Evolutionary conservation across 805 yeast genomes (phyloP), one percentile per base, ranked within the genome.

Genomic region (Zygosaccharomyces lentus): DNA sequence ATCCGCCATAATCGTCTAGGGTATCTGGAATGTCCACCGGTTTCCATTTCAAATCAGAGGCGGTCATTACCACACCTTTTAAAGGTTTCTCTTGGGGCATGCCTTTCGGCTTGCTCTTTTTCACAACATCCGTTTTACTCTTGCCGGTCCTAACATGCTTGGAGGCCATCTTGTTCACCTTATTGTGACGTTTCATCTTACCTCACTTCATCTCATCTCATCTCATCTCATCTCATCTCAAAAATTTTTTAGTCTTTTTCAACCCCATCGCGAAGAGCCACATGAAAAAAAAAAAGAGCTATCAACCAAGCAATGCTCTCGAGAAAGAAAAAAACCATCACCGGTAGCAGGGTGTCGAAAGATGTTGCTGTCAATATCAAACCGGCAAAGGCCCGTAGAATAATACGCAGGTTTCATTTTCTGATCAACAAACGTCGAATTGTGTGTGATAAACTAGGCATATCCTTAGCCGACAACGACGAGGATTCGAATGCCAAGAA

Each of bases 1-100:
- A 84, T 0, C 96, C 96, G 53, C 86, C 90, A 59, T 84, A 87
- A 64, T 88, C 96, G 49, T 82, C 96, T 41, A 87, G 66, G 21
- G 87, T 82, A 52, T 87, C 91, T 4, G 95, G 91, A 43, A 90
- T 76, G 2, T 82, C 84, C 6, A 90, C 95, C 2, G 82, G 62
- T 53, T 84, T 85, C 99, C 99, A 91, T 7, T 71, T 68, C 51
- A 86, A 67, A 15, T 72, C 71, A 51, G 74, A 74, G 2, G 77
- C 75, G 19, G 69, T 69, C 12, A 81, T 78, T 19, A 73, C 31
- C 19, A 36, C 41, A 16, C 25, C 32, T 51, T 49, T 10, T 16
- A 26, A 8, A 25, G 36, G 9, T 15, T 29, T 29, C 32, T 23
- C 25, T 13, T 38, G 29, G 16, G 17, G 9, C 34, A 19, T 40